Evolutionary conservation across 139 green algal species (phyloP), one percentile per base, ranked within the genome.

Genomic region (Picochlorum costavermella): DNA sequence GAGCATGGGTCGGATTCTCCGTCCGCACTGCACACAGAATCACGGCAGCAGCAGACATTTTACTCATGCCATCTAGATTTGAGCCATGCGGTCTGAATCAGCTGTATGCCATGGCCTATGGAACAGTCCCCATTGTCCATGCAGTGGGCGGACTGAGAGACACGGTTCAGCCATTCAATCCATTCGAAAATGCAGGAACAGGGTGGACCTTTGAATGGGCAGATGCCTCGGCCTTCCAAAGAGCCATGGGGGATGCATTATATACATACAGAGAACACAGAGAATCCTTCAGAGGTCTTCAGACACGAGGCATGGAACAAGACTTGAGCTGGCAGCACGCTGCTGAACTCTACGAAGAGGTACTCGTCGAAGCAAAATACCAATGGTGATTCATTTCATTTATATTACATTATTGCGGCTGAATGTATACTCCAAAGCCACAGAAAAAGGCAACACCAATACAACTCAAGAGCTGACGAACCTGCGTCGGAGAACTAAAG

Each of bases 41-140:
- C 72, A 96, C 86, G 1, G 90, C 90, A 1, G 87, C 64, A 60
- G 61, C 31, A 48, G 80, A 87, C 62, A 74, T 87, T 40, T 70
- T 87, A 69, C 83, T 96, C 20, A 97, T 98, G 71, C 71, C 71
- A 48, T 78, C 71, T 5, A 59, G 65, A 37, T 78, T 78, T 20
- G 71, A 78, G 64, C 71, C 91, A 23, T 98, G 92, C 71, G 86
- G 86, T 46, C 71, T 90, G 17, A 88, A 88, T 71, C 84, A 85
- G 75, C 60, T 97, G 59, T 96, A 98, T 50, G 93, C 93, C 26
- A 96, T 98, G 90, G 79, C 83, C 2, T 98, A 98, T 69, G 94
- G 94, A 60, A 96, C 93, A 12, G 83, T 97, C 26, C 92, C 92
- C 5, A 79, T 99, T 11, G 67, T 84, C n/a, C 76, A 84, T 26